Evolutionary conservation across 192 early-diverging fungal species (phyloP), one percentile per base, ranked within the genome.

Genomic region (Backusella tarrabulga): DNA sequence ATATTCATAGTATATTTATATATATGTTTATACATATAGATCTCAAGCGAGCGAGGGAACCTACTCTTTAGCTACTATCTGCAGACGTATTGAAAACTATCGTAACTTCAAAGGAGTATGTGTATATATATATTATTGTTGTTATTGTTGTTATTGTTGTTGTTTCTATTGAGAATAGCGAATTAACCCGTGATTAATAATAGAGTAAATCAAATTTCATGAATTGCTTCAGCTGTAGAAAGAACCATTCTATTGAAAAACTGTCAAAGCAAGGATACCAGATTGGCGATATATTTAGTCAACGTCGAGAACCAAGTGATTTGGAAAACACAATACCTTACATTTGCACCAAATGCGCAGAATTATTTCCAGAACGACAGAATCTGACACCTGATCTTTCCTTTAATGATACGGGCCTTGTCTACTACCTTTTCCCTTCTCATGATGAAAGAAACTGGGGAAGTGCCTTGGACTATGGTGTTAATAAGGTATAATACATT

Each of bases 31-130:
- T 7, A 42, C 21, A 26, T 44, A 41, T 9, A 38, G n/a, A 9
- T 34, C 19, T 46, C 40, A 35, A 12, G 34, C 21, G 34, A 4
- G 14, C 6, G 38, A 46, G 8, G 42, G 56, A 29, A 36, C 17
- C 6, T 79, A 71, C 12, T 73, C 78, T 23, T 44, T 79, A 26
- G 78, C 78, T 1, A 79, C 67, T 3, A 11, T 44, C 4, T 79
- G 78, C 19, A 41, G 72, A 21, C 72, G 78, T 19, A 74, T 79
- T 12, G 72, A 79, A 35, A 50, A 41, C 2, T 75, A 79, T 9
- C 63, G 78, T 36, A 29, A 6, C 5, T 6, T 12, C 1, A 72
- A 70, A 19, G 32, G 68, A 41, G 67, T 74, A 54, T 34, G 38
- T 17, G 1, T 44, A 1, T 42, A 42, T 42, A 29, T n/a, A n/a